Base-by-base conservation (phyloP, 2,329 filamentous ascomycete species). In the Penicillium palitans region DNA sequence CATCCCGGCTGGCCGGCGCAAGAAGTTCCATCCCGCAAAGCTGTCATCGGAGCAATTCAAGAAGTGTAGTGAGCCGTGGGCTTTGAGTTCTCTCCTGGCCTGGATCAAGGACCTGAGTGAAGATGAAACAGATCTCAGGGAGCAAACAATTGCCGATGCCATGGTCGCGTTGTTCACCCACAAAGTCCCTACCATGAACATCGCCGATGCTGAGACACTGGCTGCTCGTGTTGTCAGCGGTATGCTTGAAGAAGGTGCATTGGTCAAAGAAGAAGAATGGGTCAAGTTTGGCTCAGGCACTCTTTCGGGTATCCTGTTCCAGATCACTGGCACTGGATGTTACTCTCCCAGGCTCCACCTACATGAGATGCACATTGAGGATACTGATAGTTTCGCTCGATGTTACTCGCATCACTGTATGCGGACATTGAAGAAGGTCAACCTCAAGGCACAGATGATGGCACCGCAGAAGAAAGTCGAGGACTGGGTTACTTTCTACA, bases 121-220 rank as follows among this genome's bases (percentile, higher is more conserved):
- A 66, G 93, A 93, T 40, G 93, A 97, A 70, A 87, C 88, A 12
- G 92, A 99, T 74, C 79, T 99, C 47, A 92, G 90, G 71, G 86
- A 90, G 70, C 90, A 91, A 69, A 88, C 90, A 2, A 87, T 99
- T 52, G 88, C 91, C 58, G 93, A 98, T 66, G 93, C 91, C 2
- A 82, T 99, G 42, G 87, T 96, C 42, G 90, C 88, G 31, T 80
- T 99, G 7, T 98, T 99, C 73, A 96, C 91, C 2, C 85, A 90
- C 76, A 98, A 97, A 75, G 92, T 99, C 0, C 93, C 95, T 0
- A 99, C 92, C 0, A 97, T 99, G 91, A 98, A 99, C 68, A 93
- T 95, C 42, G 93, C 93, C 6, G 96, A 99, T 79, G 95, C 95
- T 0, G 95, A 99, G 73, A 89, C 88, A 1, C 81, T 99, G 52